Evolutionary conservation across 1,139 yeast species (phyloP), one percentile per base, ranked within the genome.

Genomic region (Hansenula sp.): DNA sequence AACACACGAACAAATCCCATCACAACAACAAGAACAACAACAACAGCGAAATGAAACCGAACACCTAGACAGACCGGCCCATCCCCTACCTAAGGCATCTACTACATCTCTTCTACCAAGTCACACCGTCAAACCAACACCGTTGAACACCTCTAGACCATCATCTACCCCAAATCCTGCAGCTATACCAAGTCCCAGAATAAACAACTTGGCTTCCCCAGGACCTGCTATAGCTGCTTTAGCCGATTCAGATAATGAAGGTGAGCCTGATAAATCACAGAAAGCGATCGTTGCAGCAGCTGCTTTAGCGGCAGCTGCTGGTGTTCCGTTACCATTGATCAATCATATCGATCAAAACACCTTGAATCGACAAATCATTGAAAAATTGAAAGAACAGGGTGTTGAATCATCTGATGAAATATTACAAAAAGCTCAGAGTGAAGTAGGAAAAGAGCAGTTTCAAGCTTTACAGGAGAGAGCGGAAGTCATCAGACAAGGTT

Each of bases 241-340:
- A 16, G 72, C 77, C 0, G 57, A 51, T 6, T 36, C 53, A 1
- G 50, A 45, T 15, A 43, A 47, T 38, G 46, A 43, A 12, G 50
- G 43, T 1, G 54, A 47, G 11, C 62, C 66, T 6, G 70, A 72
- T 2, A 51, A 51, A 38, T 52, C 41, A 21, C 51, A 44, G 47
- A 79, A 79, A 55, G 85, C 84, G 1, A 71, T 72, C 47, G 79
- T 81, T 24, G 88, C 87, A 0, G 87, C 87, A 2, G 87, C 86
- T 10, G 87, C 87, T 0, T 66, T 81, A 41, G 86, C 87, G 1
- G 86, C 83, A 0, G 88, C 87, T 1, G 86, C 86, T 7, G 85
- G 79, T 40, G 72, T 76, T 7, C 87, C 87, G 1, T 57, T 81
- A 32, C 85, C 85, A 0, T 62, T 78, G 45, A 44, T 47, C 3